Evolutionary conservation across 441 rosid species (phyloP), one percentile per base, ranked within the genome.

Genomic region (Cnidoscolus chayamansa): DNA sequence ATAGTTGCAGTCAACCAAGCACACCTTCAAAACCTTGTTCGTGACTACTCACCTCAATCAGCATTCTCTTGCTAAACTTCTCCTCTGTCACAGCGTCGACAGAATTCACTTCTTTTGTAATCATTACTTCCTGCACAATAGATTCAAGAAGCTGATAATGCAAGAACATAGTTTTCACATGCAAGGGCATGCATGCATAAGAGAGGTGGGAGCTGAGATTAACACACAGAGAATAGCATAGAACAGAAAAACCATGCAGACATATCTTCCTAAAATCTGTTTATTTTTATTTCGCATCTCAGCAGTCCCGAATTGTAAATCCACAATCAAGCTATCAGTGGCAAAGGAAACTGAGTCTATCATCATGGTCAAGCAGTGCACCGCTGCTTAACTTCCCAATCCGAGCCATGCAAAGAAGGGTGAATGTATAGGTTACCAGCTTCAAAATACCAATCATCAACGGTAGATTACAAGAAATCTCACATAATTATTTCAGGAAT

Each of bases 11-110:
- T 73, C 79, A 92, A 94, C 97, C 96, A 90, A 71, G 98, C 96
- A 80, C 93, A 80, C 93, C 98, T 77, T 88, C 77, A 72, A 89
- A 84, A 35, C 98, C 99, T 40, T 94, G 92, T 79, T 94, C 98
- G 35, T 87, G 86, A 30, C 88, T 86, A 70, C 87, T 85, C 47
- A 92, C 94, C 86, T 94, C 98, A 15, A 92, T 86, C 11, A 16
- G 68, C 65, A 75, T 72, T 70, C 92, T 94, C 73, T 72, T 65
- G 57, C 68, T 67, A 58, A 83, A 86, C 66, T 37, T 49, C 59
- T 74, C 78, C 58, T 74, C 76, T n/a, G 19, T 58, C 54, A 4
- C 77, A 49, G 60, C 70, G 45, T 79, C 72, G 31, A 66, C 57
- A 66, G 71, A 32, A 51, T 66, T 68, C 74, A 69, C 78, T 54